Evolutionary conservation across 1,139 yeast species (phyloP), one percentile per base, ranked within the genome.

Genomic region (Pichia sorboxylosa): DNA sequence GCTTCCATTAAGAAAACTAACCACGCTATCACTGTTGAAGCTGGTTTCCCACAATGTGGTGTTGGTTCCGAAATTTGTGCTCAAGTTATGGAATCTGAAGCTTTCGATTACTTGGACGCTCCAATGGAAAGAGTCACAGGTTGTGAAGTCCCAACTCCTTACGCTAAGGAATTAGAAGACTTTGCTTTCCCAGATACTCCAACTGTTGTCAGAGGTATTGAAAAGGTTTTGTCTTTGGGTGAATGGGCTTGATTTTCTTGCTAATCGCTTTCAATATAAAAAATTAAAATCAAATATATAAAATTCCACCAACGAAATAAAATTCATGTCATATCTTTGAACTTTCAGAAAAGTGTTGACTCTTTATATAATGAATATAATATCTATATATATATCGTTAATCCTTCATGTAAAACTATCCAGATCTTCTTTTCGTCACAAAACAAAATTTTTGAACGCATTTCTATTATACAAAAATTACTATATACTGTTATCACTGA

Each of bases 111-210:
- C 73, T 75, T 92, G 60, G 99, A 92, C 62, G 94, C 98, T 43
- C 99, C 99, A 48, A 90, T 90, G 47, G 94, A 81, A 66, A 84
- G 98, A 71, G 92, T 87, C 53, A 92, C 98, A 40, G 98, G 98
- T 61, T 93, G 97, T 57, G 99, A 92, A 66, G 96, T 87, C 24
- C 98, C 99, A 58, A 92, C 98, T 49, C 99, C 99, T 45, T 92
- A 92, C 59, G 95, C 96, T 49, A 73, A 77, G 62, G 92, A 81
- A 64, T 74, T 92, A 58, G 99, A 92, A 72, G 93, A 82, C 65
- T 83, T 90, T 58, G 96, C 98, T 37, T 90, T 92, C 94, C 98
- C 98, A 59, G 94, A 87, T 59, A 72, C 82, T 39, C 93, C 84
- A 55, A 74, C 85, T 46, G 81, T 92, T 51, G 71, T 82, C 57